These are phyloP conservation scores for Rosa persica DNA, from an alignment of 306 rosid genomes.

Conservation along the genomic window DNA sequence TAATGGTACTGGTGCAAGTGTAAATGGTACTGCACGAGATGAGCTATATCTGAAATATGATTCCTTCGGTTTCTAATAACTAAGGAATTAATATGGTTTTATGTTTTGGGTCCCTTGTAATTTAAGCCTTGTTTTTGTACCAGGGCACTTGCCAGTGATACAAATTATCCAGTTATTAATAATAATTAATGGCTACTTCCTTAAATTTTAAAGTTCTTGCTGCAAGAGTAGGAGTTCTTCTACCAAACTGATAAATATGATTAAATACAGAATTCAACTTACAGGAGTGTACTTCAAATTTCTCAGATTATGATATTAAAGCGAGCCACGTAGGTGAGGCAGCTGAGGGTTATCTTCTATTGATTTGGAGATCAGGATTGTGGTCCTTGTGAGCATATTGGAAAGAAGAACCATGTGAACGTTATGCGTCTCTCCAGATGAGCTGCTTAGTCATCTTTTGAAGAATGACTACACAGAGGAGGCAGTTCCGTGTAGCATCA, in stretches of 20 bases:
- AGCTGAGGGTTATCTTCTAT: not conserved
- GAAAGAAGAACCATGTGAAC: slow-evolving; percentile 9
- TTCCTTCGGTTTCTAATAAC: not conserved
- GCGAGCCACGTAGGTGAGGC: not conserved
- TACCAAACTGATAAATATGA: not conserved
- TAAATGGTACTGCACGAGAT: slow-evolving; percentile 22
- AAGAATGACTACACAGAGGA: not conserved
- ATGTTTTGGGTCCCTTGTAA: slow-evolving; percentile 2
- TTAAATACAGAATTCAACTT: not conserved
- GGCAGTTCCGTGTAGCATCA: slow-evolving; percentile 13
- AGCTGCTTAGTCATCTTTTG: not conserved
- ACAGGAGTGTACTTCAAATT: not conserved
- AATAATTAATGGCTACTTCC: not conserved
- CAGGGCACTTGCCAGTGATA: slow-evolving; percentile 25
- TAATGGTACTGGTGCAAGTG: slow-evolving; percentile 7
- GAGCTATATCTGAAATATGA: not conserved
- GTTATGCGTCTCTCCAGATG: slow-evolving; percentile 9
- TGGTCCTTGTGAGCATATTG: slow-evolving; percentile 7
- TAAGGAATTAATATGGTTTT: not conserved
- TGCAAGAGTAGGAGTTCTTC: not conserved
- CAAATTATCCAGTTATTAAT: not conserved
- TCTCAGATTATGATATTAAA: no score
- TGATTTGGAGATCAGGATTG: slow-evolving; percentile 15
- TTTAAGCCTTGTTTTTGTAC: slow-evolving; percentile 25
- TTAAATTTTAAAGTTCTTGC: not conserved